phyloP scores from a whole-genome alignment of 768 basidiomycete genomes.

The Lactarius quietus region DNA sequence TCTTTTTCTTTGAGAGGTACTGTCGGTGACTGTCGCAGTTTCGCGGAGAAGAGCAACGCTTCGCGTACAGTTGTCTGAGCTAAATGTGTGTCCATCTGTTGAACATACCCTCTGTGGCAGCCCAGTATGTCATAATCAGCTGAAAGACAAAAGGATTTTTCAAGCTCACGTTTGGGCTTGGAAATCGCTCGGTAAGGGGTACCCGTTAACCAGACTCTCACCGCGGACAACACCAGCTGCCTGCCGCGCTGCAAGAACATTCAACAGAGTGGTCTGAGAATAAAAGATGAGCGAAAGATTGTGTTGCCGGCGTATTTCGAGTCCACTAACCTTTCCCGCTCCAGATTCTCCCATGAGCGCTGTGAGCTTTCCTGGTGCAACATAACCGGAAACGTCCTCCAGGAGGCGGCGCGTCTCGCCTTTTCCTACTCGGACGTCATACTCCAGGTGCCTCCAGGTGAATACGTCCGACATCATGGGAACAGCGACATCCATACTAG shows the following conservation, averaged over 20 bases:
- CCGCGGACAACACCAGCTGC: constrained; percentile 66
- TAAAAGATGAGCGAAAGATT: not conserved
- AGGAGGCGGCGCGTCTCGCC: constrained; percentile 56
- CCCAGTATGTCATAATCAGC: constrained; percentile 24
- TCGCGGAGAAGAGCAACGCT: constrained; percentile 81
- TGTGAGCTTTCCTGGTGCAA: constrained; percentile 83
- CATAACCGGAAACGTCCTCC: constrained; percentile 74
- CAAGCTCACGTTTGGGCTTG: constrained; percentile 64
- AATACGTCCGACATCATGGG: constrained; percentile 51
- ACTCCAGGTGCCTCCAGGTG: constrained; percentile 80
- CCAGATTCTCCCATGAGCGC: constrained; percentile 88
- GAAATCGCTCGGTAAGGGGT: constrained; percentile 54
- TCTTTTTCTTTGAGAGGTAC: constrained; percentile 73
- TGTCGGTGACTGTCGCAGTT: constrained; percentile 70
- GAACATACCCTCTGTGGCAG: constrained; percentile 15
- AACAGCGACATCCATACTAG: constrained; percentile 13
- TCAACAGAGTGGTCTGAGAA: constrained; percentile 60
- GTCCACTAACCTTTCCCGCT: constrained; percentile 45
- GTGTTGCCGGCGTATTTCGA: not conserved
- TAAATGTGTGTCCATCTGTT: constrained; percentile 87
- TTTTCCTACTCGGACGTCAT: constrained; percentile 64
- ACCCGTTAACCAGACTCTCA: constrained; percentile 62
- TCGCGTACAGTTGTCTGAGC: constrained; percentile 80
- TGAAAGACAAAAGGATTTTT: constrained; percentile 29
- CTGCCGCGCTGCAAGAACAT: constrained; percentile 72